These are phyloP conservation scores for Aspergillus carbonarius DNA, from an alignment of 2,329 filamentous ascomycete genomes.

Conservation along the genomic window DNA sequence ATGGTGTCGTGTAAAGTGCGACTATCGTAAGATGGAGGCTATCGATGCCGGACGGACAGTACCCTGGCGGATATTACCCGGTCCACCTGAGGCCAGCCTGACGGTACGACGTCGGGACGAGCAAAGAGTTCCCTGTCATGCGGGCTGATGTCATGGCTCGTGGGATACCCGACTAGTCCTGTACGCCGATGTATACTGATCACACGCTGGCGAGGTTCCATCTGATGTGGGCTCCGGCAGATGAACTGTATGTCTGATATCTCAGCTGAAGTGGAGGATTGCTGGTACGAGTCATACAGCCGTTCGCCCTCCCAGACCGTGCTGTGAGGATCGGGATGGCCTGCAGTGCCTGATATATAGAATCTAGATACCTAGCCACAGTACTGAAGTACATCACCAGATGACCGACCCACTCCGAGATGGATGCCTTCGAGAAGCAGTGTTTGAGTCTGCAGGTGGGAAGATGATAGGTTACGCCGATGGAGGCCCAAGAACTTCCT, in stretches of 20 bases:
- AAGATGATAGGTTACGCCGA: neutral
- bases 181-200: neutral
- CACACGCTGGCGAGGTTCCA: neutral
- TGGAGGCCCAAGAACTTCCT: neutral
- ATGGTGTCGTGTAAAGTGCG: neutral
- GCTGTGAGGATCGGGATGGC: neutral
- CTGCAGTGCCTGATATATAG: neutral
- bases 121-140: neutral
- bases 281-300: neutral
- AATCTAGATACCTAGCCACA: too few species aligned
- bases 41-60: neutral
- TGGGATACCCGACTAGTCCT: neutral
- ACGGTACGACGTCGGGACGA: neutral
- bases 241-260: neutral
- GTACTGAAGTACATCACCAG: neutral
- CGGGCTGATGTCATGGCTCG: conserved; percentile 8
- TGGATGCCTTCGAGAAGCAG: conserved; percentile 2
- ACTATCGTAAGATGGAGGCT: neutral
- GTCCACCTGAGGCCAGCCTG: neutral
- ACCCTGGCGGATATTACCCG: neutral
- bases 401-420: neutral
- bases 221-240: neutral
- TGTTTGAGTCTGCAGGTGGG: neutral
- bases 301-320: neutral
- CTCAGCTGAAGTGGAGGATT: neutral